A percentile compares a stretch with the other conserved stretches of the same genome.
Conservation (phyloP, 768 basidiomycete species). For the Cytidiella melzeri region DNA sequence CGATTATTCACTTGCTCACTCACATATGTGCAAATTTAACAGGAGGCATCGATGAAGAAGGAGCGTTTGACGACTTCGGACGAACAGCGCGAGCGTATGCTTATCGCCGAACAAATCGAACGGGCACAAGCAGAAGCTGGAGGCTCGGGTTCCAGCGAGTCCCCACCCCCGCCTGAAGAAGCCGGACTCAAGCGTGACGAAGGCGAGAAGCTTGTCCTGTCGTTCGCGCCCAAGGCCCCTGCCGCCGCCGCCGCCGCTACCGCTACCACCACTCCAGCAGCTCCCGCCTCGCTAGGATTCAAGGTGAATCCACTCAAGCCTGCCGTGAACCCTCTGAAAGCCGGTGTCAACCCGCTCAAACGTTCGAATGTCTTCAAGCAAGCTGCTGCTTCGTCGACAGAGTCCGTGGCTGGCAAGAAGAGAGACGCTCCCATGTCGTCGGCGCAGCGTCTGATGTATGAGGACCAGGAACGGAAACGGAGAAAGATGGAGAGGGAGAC, state of each 20-base stretch:
- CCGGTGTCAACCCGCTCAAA: conserved; percentile 56
- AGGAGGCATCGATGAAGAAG: conserved; percentile 87
- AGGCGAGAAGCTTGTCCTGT: conserved; percentile 70
- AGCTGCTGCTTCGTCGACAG: conserved; percentile 28
- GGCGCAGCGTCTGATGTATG: conserved; percentile 79
- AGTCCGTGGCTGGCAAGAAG: conserved; percentile 47
- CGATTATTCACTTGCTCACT: background rate
- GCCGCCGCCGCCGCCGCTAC: conserved; percentile 29
- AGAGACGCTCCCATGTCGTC: conserved; percentile 75
- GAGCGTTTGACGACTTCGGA: conserved; percentile 89
- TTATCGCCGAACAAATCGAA: conserved; percentile 92
- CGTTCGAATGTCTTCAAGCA: conserved; percentile 71
- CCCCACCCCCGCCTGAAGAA: conserved; percentile 31
- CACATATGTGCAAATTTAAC: conserved; percentile 3
- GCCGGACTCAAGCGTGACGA: conserved; percentile 59
- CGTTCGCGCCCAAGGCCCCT: conserved; percentile 52
- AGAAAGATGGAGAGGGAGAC: conserved; percentile 60
- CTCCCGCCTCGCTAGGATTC: conserved; percentile 12
- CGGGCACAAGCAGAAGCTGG: conserved; percentile 56
- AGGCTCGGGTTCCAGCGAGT: conserved; percentile 20
- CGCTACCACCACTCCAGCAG: conserved; percentile 8
- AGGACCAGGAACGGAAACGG: conserved; percentile 88
- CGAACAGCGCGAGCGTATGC: conserved; percentile 86
- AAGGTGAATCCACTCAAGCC: conserved; percentile 50
- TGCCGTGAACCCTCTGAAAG: conserved; percentile 53